Conservation (phyloP, 2,329 filamentous ascomycete genomes). For the Curvularia hawaiiensis region DNA sequence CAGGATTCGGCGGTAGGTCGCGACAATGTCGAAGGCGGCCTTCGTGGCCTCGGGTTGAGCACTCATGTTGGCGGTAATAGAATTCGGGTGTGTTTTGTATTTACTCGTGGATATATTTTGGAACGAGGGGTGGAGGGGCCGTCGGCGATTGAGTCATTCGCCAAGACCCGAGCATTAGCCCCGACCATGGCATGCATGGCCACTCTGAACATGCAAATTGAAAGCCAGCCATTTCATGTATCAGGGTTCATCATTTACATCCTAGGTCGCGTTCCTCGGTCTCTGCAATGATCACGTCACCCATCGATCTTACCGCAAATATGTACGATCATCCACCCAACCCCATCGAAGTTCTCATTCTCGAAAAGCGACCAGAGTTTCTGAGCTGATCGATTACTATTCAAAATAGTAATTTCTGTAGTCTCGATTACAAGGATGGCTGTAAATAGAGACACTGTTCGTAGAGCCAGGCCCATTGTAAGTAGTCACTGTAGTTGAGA, state of each 20-base stretch:
- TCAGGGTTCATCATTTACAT: neutral
- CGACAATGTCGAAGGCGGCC: constrained; percentile 60
- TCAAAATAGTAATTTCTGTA: neutral
- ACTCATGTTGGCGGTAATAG: constrained; percentile 32
- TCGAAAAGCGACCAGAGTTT: neutral
- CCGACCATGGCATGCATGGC: neutral
- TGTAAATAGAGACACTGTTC: neutral
- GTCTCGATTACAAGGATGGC: neutral
- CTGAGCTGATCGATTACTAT: neutral
- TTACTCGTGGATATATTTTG: constrained; percentile 14
- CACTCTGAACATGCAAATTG: neutral
- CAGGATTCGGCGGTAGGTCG: constrained; percentile 68
- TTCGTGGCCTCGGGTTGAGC: constrained; percentile 22
- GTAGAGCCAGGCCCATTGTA: neutral
- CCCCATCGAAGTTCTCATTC: neutral
- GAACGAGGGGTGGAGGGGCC: constrained; percentile 24
- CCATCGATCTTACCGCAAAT: neutral
- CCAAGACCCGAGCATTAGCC: constrained; percentile 12
- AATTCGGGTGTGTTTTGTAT: constrained; percentile 2
- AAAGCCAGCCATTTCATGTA: neutral
- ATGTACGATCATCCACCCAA: neutral
- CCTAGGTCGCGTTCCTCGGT: neutral
- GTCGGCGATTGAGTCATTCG: constrained; percentile 19
- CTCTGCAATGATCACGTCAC: neutral
- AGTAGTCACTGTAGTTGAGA: neutral